Conservation (phyloP, 768 basidiomycete species). For the Trametes cinnabarina region DNA sequence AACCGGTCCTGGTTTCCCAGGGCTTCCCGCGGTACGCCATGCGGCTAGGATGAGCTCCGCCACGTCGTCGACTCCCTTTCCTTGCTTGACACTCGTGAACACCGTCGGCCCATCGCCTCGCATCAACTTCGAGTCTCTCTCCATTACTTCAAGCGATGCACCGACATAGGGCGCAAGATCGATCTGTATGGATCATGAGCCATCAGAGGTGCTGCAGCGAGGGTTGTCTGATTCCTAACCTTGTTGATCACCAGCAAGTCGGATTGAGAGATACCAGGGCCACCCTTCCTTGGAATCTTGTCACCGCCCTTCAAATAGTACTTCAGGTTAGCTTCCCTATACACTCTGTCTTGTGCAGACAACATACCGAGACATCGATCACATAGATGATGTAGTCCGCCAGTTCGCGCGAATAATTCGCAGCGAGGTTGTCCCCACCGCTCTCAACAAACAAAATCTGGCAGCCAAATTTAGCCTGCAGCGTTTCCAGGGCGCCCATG, state of each 20-base stretch:
- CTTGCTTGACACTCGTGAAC: constrained; percentile 81
- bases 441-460: constrained; percentile 94
- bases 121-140: constrained; percentile 89
- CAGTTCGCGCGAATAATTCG: constrained; percentile 93
- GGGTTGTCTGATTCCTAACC: constrained; percentile 44
- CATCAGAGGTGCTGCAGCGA: background rate
- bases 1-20: constrained; percentile 48
- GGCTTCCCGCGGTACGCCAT: constrained; percentile 82
- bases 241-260: constrained; percentile 96
- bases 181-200: constrained; percentile 48
- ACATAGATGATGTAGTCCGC: constrained; percentile 98
- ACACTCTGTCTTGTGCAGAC: background rate
- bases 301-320: constrained; percentile 71
- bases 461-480: constrained; percentile 88
- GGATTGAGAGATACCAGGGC: constrained; percentile 95
- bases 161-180: constrained; percentile 92
- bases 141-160: constrained; percentile 94
- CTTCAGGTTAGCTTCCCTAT: background rate
- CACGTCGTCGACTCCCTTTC: constrained; percentile 78
- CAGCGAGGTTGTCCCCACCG: constrained; percentile 95
- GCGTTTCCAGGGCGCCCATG: constrained; percentile 89
- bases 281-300: constrained; percentile 97
- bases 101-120: constrained; percentile 91
- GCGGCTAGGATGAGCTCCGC: constrained; percentile 79
- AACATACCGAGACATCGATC: constrained; percentile 75